Conservation (phyloP, 2,329 filamentous ascomycete genomes). For the Hypoxylon sp. region DNA sequence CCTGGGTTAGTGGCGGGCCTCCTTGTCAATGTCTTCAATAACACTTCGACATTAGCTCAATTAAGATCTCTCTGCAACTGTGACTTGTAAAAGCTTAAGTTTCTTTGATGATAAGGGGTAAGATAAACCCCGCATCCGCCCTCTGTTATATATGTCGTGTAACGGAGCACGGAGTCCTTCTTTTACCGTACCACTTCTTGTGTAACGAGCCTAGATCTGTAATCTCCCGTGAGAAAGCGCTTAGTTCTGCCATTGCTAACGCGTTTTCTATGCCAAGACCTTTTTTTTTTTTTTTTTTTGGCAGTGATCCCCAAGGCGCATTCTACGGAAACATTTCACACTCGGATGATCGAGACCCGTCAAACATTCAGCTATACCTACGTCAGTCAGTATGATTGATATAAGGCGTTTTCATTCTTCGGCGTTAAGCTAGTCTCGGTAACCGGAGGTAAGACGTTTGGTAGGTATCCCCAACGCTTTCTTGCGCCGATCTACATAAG, state of each 20-base stretch:
- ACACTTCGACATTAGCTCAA: neutral
- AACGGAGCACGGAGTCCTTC: neutral
- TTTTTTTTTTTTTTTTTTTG: no score
- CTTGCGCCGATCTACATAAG: conserved; percentile 3
- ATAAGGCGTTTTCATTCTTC: neutral
- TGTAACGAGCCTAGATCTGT: neutral
- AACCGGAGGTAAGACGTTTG: neutral
- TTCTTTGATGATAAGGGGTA: neutral
- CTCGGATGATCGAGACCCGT: neutral
- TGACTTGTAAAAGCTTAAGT: neutral
- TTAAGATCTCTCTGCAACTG: neutral
- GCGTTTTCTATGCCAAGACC: neutral
- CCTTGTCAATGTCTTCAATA: conserved; percentile 6
- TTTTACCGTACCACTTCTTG: neutral
- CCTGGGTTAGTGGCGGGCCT: conserved; percentile 11
- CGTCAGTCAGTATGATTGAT: neutral
- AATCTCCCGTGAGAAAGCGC: neutral
- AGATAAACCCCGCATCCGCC: neutral
- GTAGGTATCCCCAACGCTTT: neutral
- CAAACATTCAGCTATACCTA: neutral
- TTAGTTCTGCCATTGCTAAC: neutral
- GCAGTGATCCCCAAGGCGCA: neutral
- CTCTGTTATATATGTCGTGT: neutral
- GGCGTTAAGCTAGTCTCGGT: conserved; percentile 4
- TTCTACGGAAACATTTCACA: neutral